These are phyloP conservation scores for Trametes cinnabarina DNA, from an alignment of 768 basidiomycete species.

Conservation along the genomic window DNA sequence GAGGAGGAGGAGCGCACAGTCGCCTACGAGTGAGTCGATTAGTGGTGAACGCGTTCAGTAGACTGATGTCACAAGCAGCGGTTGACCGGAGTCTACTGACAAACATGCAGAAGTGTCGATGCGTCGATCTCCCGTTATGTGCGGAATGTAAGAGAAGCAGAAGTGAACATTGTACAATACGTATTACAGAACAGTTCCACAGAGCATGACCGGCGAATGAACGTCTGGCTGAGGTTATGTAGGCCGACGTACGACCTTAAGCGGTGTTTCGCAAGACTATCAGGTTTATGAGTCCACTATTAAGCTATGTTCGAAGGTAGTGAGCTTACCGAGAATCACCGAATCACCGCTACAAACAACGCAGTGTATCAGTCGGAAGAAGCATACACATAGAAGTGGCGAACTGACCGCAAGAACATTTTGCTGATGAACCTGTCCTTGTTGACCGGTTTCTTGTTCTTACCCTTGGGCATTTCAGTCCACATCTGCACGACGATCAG, in stretches of 20 bases:
- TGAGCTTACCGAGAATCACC: conserved; percentile 85
- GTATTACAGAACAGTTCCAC: conserved; percentile 13
- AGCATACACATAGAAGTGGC: neutral
- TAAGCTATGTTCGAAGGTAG: conserved; percentile 1
- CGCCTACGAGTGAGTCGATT: neutral
- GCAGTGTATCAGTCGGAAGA: conserved; percentile 12
- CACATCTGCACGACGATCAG: conserved; percentile 71
- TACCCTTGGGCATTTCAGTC: conserved; percentile 97
- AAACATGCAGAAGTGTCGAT: no score
- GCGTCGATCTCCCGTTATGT: neutral
- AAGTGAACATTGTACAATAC: conserved; percentile 17
- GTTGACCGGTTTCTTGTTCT: conserved; percentile 98
- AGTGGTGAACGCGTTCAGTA: neutral
- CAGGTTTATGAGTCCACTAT: conserved; percentile 30
- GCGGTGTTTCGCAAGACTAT: conserved; percentile 60
- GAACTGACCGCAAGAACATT: conserved; percentile 86
- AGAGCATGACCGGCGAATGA: conserved; percentile 3
- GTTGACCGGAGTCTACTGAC: neutral
- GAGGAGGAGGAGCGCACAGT: conserved; percentile 34
- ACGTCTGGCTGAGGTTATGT: neutral
- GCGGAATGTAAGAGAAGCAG: neutral
- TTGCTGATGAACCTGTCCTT: conserved; percentile 99
- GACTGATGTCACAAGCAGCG: neutral
- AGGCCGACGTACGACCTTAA: conserved; percentile 4
- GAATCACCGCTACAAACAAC: conserved; percentile 77